phyloP scores from a whole-genome alignment of 306 rosid genomes.

The Glycine latifolia region DNA sequence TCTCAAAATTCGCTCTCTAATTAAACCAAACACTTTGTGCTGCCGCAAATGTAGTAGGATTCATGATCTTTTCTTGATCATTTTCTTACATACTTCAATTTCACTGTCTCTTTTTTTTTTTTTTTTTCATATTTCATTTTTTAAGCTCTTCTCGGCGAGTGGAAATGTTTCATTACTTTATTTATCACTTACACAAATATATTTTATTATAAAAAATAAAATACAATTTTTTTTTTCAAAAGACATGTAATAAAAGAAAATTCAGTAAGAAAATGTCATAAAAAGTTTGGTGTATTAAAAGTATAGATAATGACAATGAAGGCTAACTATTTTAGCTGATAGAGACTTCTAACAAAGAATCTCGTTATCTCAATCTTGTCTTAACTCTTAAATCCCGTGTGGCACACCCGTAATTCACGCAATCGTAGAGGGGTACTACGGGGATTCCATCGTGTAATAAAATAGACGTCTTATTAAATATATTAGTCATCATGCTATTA shows the following conservation, averaged over 20 bases:
- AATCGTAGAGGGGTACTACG: neutral
- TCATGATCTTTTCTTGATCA: neutral
- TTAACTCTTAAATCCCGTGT: neutral
- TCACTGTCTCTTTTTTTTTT: neutral
- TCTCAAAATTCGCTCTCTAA: neutral
- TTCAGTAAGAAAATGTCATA: neutral
- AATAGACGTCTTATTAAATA: neutral
- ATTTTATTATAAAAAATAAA: too few relatives aligned
- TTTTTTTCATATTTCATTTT: neutral
- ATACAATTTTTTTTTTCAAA: too few relatives aligned
- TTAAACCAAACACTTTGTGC: neutral
- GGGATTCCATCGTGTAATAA: neutral
- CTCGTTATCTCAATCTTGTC: neutral
- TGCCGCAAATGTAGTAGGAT: neutral
- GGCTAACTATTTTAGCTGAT: neutral
- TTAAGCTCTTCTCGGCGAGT: neutral
- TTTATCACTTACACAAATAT: too few relatives aligned
- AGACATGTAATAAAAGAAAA: too few relatives aligned
- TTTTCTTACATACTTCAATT: neutral
- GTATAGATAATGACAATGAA: neutral
- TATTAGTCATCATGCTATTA: neutral
- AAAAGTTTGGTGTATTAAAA: neutral
- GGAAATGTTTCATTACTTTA: neutral
- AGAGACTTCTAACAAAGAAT: neutral
- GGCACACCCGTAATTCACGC: neutral